Base-by-base conservation (phyloP, 345 rosid species). In the Mercurialis annua region DNA sequence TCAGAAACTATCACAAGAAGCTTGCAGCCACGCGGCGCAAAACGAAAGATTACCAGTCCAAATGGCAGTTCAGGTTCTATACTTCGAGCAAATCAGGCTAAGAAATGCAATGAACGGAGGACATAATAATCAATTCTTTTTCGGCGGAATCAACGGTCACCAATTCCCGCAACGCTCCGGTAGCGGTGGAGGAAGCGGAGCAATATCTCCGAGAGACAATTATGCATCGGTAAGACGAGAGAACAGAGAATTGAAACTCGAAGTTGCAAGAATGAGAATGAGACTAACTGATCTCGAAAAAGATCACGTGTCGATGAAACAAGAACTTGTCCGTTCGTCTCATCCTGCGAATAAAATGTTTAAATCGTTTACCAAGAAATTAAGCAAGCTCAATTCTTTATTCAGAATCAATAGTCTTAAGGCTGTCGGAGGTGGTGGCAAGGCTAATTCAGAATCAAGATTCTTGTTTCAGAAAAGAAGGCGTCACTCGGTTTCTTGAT, bases 201-300 rank as follows among this genome's bases (percentile, higher is more conserved):
- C 99, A 29, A 91, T 91, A 59, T 94, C 99, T 3, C 99, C 99
- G 0, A 84, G 99, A 73, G 97, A 94, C 69, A 91, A 91, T 66
- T 94, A 91, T 36, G 99, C 99, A 30, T 94, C 95, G 0, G 98
- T 94, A 55, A 82, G 99, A 75, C 80, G 97, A 79, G 99, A 94
- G 87, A 94, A 94, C 81, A 76, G 96, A 49, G 99, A 94, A 73
- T 76, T 94, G 67, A 94, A 91, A 76, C 97, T 94, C 33, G 99
- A 94, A 77, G 99, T 94, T 15, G 90, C 99, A 36, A 91, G 97
- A 64, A 94, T 94, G 99, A 91, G 97, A 72, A 91, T 94, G 99
- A 82, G 99, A 76, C 80, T 94, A 51, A 94, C 99, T 9, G 99
- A 94, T 79, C 75, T 94, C 16, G 99, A 94, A 73, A 91, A 91